phyloP scores from a whole-genome alignment of 495 filamentous ascomycete species.

The Talaromyces proteolyticus region DNA sequence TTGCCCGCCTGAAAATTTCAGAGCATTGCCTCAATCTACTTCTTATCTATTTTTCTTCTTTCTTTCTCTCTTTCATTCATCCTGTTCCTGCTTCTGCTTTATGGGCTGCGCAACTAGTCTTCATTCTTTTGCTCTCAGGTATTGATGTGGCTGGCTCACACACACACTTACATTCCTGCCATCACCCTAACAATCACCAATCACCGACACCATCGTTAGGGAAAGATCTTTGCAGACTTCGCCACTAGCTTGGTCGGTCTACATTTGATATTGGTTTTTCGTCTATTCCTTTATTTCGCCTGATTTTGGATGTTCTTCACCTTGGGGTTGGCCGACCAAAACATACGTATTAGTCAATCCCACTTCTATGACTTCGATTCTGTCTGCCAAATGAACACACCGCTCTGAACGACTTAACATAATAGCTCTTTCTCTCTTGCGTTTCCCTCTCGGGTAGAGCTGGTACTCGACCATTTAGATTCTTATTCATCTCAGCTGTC shows the following conservation, averaged over 20 bases:
- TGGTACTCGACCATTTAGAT: not conserved
- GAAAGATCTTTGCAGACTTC: not conserved
- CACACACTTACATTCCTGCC: too few relatives aligned
- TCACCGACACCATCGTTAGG: not conserved
- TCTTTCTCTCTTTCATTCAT: slow-evolving; percentile 8
- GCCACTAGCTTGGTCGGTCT: not conserved
- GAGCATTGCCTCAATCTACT: too few relatives aligned
- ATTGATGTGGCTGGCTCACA: not conserved
- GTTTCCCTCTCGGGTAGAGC: not conserved
- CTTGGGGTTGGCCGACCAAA: not conserved
- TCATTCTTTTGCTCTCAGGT: not conserved
- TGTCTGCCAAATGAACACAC: too few relatives aligned
- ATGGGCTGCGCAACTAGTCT: slow-evolving; percentile 13
- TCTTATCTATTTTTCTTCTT: slow-evolving; percentile 7
- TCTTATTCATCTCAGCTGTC: not conserved
- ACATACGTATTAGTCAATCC: too few relatives aligned
- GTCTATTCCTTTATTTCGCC: too few relatives aligned
- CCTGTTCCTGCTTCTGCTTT: slow-evolving; percentile 15
- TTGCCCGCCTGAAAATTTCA: not conserved
- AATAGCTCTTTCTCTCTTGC: too few relatives aligned
- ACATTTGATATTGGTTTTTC: too few relatives aligned
- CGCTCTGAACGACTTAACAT: too few relatives aligned
- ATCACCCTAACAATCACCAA: not conserved
- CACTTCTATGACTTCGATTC: too few relatives aligned
- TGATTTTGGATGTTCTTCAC: too few relatives aligned